Base-by-base conservation (phyloP, 2,329 filamentous ascomycete genomes). In the Aurifilum marmelostoma region DNA sequence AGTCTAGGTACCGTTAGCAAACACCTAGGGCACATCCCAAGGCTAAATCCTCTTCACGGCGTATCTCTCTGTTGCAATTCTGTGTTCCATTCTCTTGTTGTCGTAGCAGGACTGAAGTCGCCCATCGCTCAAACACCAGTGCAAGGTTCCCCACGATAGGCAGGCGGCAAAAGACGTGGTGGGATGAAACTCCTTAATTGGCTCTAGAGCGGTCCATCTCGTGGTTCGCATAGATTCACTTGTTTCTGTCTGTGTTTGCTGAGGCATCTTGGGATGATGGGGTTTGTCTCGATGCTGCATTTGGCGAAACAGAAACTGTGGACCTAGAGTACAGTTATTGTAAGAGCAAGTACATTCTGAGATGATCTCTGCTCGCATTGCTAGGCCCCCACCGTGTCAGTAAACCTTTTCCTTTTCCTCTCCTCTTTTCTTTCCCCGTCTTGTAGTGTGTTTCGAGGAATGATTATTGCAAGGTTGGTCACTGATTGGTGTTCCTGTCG, bases 191-290 rank as follows among this genome's bases (percentile, higher is more conserved):
- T 9, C 50, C 9, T 16, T 27, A 16, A 27, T 27, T 27, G 24
- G 50, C n/a, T 27, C 24, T 54, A 24, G 52, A 32, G 52, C 52
- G 21, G 24, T 32, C 52, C 52, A 18, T 18, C 8, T 56, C 50
- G 8, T 34, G 37, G 18, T 32, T 24, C 9, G 11, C 58, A 16
- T 41, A 16, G 47, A 47, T 4, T 2, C 29, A 9, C 41, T 32
- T 47, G 61, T 41, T 39, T 59, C 62, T 41, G 37, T 59, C 62
- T 41, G 37, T 41, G 37, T 29, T 32, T 64, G 8, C 32, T 43
- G 6, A 3, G 41, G 24, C 14, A n/a, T 47, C 37, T 59, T 71
- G 63, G 63, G 65, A 67, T 34, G 67, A 65, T 29, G 24, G 14
- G 27, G 50, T 63, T 41, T 47, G 32, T 65, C 54, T 32, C 63